Conservation (phyloP, 2,329 filamentous ascomycete genomes). For the Pseudogymnoascus sp. region DNA sequence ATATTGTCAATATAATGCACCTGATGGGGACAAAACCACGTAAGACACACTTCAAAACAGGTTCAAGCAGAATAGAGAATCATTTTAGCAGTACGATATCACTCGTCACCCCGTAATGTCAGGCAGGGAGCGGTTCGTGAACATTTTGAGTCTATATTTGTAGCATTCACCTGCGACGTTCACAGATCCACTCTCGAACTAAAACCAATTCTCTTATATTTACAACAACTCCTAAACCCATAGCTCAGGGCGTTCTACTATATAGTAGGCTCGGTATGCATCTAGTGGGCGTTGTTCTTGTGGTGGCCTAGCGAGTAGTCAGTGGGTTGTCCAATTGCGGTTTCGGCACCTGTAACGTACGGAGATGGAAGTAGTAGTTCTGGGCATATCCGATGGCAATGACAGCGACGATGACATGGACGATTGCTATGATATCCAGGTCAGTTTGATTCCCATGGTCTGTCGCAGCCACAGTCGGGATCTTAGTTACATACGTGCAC, state of each 20-base stretch:
- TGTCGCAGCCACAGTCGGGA: background rate
- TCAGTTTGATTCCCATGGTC: background rate
- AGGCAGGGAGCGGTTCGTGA: background rate
- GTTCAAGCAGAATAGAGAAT: background rate
- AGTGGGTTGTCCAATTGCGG: constrained; percentile 13
- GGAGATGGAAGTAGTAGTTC: constrained; percentile 99
- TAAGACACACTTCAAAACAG: background rate
- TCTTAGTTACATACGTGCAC: constrained; percentile 62
- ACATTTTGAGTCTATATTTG: constrained; percentile 4
- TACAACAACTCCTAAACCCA: constrained; percentile 10
- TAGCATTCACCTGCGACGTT: constrained; percentile 1
- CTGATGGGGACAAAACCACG: background rate
- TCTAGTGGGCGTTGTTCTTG: constrained; percentile 99
- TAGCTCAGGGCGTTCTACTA: constrained; percentile 6
- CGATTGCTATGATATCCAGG: constrained; percentile 57
- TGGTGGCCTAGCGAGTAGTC: constrained; percentile 68
- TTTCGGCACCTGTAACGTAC: constrained; percentile 51
- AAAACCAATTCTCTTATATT: constrained; percentile 10
- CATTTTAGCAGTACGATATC: background rate
- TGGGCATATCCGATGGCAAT: constrained; percentile 84
- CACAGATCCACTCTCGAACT: background rate
- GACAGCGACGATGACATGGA: constrained; percentile 75
- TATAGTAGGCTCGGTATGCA: constrained; percentile 11
- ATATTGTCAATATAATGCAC: background rate
- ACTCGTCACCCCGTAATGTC: background rate